Conservation (phyloP, 2,329 filamentous ascomycete genomes). For the Aspergillus fructus region DNA sequence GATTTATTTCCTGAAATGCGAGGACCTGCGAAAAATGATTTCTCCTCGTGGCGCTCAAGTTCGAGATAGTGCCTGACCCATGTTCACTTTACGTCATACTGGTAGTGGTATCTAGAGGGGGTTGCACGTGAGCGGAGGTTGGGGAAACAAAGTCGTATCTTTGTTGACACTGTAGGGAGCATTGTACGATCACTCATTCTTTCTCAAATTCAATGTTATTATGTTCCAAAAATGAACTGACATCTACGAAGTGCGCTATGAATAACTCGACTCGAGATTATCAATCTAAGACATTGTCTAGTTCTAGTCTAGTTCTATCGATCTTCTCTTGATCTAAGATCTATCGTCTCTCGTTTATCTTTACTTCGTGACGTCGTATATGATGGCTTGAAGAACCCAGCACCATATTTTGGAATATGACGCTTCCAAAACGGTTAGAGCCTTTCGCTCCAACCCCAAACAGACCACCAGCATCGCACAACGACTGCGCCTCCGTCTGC, state of each 20-base stretch:
- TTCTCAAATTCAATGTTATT: not conserved
- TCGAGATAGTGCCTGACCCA: not conserved
- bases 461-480: constrained; percentile 49
- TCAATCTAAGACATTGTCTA: not conserved
- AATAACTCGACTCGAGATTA: not conserved
- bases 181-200: not conserved
- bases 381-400: not conserved
- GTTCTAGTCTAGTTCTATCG: constrained; percentile 8
- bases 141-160: not conserved
- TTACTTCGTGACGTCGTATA: constrained; percentile 32
- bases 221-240: not conserved
- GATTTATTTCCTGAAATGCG: not conserved
- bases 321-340: not conserved
- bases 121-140: not conserved
- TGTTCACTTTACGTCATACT: not conserved
- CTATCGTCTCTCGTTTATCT: constrained; percentile 13
- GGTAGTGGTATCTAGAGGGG: not conserved
- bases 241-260: not conserved
- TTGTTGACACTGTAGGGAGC: not conserved
- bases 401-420: not conserved
- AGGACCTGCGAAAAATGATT: not conserved
- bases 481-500: constrained; percentile 42
- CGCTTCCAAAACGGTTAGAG: constrained; percentile 18
- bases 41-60: not conserved
- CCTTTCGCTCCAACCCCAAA: constrained; percentile 46